Evolutionary conservation across 805 yeast species (phyloP).

Genomic region (Metschnikowia proteae): DNA sequence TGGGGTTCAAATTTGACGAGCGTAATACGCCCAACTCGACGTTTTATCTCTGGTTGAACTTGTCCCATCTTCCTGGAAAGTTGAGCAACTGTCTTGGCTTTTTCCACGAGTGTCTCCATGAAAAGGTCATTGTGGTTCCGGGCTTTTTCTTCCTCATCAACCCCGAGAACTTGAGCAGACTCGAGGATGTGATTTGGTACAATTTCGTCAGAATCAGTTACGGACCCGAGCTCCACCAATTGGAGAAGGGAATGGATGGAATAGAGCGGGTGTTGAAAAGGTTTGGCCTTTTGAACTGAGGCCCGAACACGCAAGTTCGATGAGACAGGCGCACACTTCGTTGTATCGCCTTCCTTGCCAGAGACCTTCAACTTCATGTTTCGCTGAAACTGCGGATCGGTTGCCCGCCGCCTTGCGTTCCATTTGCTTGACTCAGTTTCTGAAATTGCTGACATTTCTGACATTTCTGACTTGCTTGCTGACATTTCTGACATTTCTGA

Average conservation of each 20-base stretch:
- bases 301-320: not conserved
- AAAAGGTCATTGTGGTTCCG: constrained; percentile 57
- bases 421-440: too few relatives aligned
- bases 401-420: too few relatives aligned
- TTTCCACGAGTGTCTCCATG: constrained; percentile 60
- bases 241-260: constrained; percentile 58
- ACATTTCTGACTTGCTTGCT: too few relatives aligned
- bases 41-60: constrained; percentile 57
- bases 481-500: too few relatives aligned
- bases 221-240: constrained; percentile 52
- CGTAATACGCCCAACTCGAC: constrained; percentile 52
- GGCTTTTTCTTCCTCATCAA: constrained; percentile 61
- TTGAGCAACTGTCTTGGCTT: constrained; percentile 56
- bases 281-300: constrained; percentile 27
- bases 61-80: constrained; percentile 53
- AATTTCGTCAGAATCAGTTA: constrained; percentile 56
- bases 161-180: constrained; percentile 44
- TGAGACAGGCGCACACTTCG: not conserved
- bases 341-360: too few relatives aligned
- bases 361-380: too few relatives aligned
- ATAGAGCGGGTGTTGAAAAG: constrained; percentile 47
- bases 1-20: constrained; percentile 51
- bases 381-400: too few relatives aligned
- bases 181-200: constrained; percentile 58
- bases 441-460: too few relatives aligned